Conservation (phyloP, 2,329 filamentous ascomycete genomes). For the Myotisia sp. region DNA sequence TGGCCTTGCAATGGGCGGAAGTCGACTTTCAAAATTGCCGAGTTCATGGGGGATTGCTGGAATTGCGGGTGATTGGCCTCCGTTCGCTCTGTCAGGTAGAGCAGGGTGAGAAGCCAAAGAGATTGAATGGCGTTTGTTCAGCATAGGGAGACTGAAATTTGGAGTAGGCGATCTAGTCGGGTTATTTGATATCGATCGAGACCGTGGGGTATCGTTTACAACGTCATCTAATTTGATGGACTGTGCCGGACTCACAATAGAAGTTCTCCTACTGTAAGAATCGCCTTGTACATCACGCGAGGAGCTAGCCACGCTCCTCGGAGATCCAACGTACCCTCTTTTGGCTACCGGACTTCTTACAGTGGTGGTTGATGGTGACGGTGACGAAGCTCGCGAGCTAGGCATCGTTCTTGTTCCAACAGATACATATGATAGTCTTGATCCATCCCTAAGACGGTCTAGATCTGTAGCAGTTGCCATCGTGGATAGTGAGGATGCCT, state of each 20-base stretch:
- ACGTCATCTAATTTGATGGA: constrained; percentile 6
- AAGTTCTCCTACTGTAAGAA: constrained; percentile 1
- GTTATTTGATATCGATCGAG: constrained; percentile 17
- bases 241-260: constrained; percentile 4
- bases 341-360: constrained; percentile 9
- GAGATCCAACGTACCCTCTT: constrained; percentile 5
- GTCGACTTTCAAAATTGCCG: too few species aligned
- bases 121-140: constrained; percentile 25
- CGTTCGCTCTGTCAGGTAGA: too few species aligned
- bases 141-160: constrained; percentile 30
- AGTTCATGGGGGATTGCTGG: too few species aligned
- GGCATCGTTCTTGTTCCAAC: constrained; percentile 15
- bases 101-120: too few species aligned
- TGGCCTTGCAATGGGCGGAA: too few species aligned
- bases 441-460: constrained; percentile 13
- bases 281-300: not conserved
- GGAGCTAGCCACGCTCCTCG: not conserved
- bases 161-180: constrained; percentile 19
- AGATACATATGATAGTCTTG: constrained; percentile 15
- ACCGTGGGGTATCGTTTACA: constrained; percentile 13
- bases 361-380: constrained; percentile 17
- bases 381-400: constrained; percentile 15
- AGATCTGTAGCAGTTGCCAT: constrained; percentile 12
- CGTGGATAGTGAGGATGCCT: constrained; percentile 14
- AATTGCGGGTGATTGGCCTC: too few species aligned